Percentiles rank a stretch among this genome's conserved stretches.
Conservation (phyloP, 805 yeast species). For the Torulaspora franciscae region DNA sequence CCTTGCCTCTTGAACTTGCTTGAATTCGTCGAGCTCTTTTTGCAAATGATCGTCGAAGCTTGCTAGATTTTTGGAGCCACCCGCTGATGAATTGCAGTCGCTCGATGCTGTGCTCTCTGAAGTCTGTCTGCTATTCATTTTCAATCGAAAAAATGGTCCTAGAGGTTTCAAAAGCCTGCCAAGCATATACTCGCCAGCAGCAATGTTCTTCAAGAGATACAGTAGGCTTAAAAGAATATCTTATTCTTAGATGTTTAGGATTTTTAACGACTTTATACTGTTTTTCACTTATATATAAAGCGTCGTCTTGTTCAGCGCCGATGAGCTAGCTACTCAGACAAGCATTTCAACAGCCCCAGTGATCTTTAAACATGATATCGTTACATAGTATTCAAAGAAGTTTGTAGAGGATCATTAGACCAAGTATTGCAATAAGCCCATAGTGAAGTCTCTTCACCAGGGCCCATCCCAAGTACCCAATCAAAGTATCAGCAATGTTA, state of each 20-base stretch:
- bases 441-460: constrained; percentile 11
- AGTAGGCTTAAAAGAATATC: no score
- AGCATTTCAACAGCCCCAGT: background rate
- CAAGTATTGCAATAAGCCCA: constrained; percentile 8
- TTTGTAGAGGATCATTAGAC: constrained; percentile 2
- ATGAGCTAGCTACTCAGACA: no score
- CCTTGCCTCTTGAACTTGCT: constrained; percentile 11
- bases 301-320: no score
- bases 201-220: background rate
- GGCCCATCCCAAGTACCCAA: constrained; percentile 32
- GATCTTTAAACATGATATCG: background rate
- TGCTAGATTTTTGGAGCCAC: background rate
- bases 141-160: background rate
- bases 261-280: no score
- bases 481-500: constrained; percentile 14
- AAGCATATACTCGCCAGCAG: background rate
- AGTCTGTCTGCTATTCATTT: background rate
- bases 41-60: constrained; percentile 12
- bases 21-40: constrained; percentile 11
- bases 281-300: background rate
- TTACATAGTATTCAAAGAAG: background rate
- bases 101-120: background rate
- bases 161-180: background rate
- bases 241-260: no score
- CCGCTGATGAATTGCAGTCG: background rate